A percentile compares a stretch with the other conserved stretches of the same genome.
Conservation (phyloP, 768 basidiomycete genomes). For the Rhizopogon rudus region DNA sequence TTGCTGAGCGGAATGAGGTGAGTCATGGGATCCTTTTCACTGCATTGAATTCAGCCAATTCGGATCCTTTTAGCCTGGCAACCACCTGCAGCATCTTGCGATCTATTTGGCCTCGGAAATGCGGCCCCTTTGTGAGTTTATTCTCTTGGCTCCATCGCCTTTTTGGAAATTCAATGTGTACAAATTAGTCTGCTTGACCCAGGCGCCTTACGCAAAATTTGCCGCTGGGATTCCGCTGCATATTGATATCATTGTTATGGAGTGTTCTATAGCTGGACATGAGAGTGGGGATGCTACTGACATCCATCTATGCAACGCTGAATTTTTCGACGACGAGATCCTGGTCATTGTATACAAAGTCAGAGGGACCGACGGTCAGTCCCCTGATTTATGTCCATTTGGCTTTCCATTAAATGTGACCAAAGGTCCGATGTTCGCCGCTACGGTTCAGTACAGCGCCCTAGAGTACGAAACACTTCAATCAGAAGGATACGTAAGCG, state of each 20-base stretch:
- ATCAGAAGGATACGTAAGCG: constrained; percentile 45
- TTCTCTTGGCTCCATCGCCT: constrained; percentile 13
- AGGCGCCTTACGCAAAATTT: constrained; percentile 44
- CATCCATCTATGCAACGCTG: constrained; percentile 57
- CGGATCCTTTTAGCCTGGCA: constrained; percentile 32
- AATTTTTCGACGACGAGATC: constrained; percentile 76
- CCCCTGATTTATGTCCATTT: constrained; percentile 11
- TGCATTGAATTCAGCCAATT: constrained; percentile 22
- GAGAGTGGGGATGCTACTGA: constrained; percentile 26
- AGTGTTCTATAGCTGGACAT: constrained; percentile 37
- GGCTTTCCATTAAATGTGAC: constrained; percentile 24
- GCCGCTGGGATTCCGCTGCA: constrained; percentile 32
- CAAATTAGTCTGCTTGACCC: constrained; percentile 52
- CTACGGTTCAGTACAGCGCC: constrained; percentile 56
- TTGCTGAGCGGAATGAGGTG: constrained; percentile 48
- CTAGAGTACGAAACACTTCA: constrained; percentile 54
- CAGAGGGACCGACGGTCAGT: constrained; percentile 44
- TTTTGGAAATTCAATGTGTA: constrained; percentile 27
- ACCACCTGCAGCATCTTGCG: constrained; percentile 48
- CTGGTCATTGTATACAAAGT: constrained; percentile 61
- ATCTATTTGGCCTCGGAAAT: constrained; percentile 38
- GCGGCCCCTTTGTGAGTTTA: constrained; percentile 42
- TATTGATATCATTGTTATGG: constrained; percentile 45
- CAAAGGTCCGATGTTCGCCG: constrained; percentile 54
- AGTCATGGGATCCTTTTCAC: constrained; percentile 17